These are phyloP conservation scores for Penicillium sp. DNA, from an alignment of 2,329 filamentous ascomycete species.

Conservation along the genomic window DNA sequence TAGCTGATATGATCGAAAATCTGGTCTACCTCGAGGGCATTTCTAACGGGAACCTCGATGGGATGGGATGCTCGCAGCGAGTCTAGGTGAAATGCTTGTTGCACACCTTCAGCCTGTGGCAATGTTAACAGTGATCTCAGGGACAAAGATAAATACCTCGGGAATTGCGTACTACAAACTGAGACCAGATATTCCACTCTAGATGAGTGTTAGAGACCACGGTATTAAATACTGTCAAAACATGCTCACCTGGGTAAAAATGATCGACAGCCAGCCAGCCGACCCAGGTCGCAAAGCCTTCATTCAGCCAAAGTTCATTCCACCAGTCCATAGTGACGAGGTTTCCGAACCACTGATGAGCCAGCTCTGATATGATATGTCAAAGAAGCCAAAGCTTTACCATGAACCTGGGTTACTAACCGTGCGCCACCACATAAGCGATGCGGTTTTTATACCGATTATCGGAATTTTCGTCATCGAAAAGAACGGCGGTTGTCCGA, in stretches of 20 bases:
- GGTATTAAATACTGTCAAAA: neutral
- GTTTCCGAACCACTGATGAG: constrained; percentile 95
- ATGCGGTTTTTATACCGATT: constrained; percentile 88
- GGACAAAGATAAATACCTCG: constrained; percentile 49
- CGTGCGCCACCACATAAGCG: constrained; percentile 94
- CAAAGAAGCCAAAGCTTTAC: constrained; percentile 7
- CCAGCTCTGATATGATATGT: constrained; percentile 60
- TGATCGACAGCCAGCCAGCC: constrained; percentile 91
- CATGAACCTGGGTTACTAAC: constrained; percentile 28
- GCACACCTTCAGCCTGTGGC: constrained; percentile 76
- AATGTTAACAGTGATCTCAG: constrained; percentile 38
- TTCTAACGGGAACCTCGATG: constrained; percentile 90
- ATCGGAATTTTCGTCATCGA: constrained; percentile 88
- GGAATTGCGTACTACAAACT: constrained; percentile 73
- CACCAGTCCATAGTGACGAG: constrained; percentile 97
- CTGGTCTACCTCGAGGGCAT: constrained; percentile 94
- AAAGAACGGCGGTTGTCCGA: constrained; percentile 91
- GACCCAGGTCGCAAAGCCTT: constrained; percentile 97
- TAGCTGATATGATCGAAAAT: constrained; percentile 98
- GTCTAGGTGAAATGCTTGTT: constrained; percentile 86
- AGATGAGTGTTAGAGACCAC: constrained; percentile 19
- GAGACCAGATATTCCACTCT: constrained; percentile 97
- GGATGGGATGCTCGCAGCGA: constrained; percentile 88
- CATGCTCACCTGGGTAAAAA: constrained; percentile 67
- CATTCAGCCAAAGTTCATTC: constrained; percentile 90